phyloP scores from a whole-genome alignment of 495 filamentous ascomycete genomes.

The Xeromyces bisporus region DNA sequence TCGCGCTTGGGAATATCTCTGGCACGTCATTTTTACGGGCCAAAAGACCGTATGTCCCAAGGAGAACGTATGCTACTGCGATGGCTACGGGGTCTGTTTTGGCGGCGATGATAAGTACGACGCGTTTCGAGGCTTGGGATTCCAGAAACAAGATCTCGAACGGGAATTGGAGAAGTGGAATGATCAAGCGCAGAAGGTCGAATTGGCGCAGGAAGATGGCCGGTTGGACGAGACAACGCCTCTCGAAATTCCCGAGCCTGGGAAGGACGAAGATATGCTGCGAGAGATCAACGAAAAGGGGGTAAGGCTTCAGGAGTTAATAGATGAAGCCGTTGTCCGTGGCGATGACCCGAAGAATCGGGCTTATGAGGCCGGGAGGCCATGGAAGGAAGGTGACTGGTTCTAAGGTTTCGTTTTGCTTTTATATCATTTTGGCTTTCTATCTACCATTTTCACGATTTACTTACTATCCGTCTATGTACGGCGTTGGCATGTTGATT shows the following conservation, averaged over 20 bases:
- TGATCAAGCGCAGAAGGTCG: constrained; percentile 18
- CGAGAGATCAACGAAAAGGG: constrained; percentile 13
- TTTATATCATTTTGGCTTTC: too few relatives aligned
- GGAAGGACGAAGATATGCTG: constrained; percentile 13
- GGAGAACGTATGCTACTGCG: constrained; percentile 58
- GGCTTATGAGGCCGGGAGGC: constrained; percentile 34
- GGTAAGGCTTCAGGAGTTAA: constrained; percentile 17
- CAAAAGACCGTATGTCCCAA: constrained; percentile 41
- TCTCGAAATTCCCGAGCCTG: constrained; percentile 22
- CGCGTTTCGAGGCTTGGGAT: constrained; percentile 25
- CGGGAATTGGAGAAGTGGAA: constrained; percentile 32
- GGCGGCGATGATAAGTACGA: constrained; percentile 38
- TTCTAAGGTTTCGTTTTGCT: constrained; percentile 14
- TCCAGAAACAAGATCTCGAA: constrained; percentile 24
- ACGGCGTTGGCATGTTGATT: too few relatives aligned
- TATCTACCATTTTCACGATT: too few relatives aligned
- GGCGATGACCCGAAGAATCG: constrained; percentile 34
- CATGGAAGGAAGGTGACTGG: constrained; percentile 37
- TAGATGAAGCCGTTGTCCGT: constrained; percentile 27
- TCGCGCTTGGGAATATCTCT: constrained; percentile 60
- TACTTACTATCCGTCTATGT: too few relatives aligned
- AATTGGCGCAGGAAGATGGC: constrained; percentile 15
- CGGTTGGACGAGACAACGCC: constrained; percentile 14
- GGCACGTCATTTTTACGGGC: constrained; percentile 52
- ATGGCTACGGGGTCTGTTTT: constrained; percentile 66